Evolutionary conservation across 2,329 filamentous ascomycete genomes (phyloP).

Genomic region (Fusarium illudens): DNA sequence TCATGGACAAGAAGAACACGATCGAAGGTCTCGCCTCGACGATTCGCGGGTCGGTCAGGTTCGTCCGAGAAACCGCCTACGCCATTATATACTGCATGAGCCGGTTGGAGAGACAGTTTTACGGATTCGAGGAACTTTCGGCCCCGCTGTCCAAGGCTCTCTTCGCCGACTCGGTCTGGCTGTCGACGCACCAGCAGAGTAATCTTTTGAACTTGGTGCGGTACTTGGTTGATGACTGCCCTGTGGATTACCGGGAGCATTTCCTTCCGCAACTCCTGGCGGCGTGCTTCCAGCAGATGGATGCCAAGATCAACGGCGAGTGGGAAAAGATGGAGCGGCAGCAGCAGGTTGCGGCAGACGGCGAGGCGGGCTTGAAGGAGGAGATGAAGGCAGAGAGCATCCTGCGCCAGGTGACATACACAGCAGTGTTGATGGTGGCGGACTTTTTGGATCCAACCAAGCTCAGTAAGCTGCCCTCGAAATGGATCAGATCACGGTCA

Average conservation of each 20-base stretch:
- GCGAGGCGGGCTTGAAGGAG: slow-evolving; percentile 81
- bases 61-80: slow-evolving; percentile 92
- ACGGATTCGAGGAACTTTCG: slow-evolving; percentile 86
- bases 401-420: slow-evolving; percentile 88
- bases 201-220: slow-evolving; percentile 90
- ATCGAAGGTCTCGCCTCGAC: slow-evolving; percentile 95
- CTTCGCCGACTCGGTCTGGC: slow-evolving; percentile 80
- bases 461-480: slow-evolving; percentile 59
- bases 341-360: slow-evolving; percentile 69
- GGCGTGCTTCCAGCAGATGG: slow-evolving; percentile 84
- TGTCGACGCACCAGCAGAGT: slow-evolving; percentile 93
- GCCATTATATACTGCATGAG: slow-evolving; percentile 95
- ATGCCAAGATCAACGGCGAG: slow-evolving; percentile 84
- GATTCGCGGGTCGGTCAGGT: slow-evolving; percentile 86
- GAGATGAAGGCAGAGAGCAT: slow-evolving; percentile 99
- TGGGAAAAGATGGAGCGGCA: slow-evolving; percentile 80
- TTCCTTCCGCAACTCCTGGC: slow-evolving; percentile 88
- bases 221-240: slow-evolving; percentile 91
- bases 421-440: slow-evolving; percentile 89
- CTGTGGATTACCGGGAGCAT: slow-evolving; percentile 75
- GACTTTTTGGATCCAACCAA: slow-evolving; percentile 82
- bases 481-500: background rate
- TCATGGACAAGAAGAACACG: slow-evolving; percentile 86
- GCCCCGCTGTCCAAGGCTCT: slow-evolving; percentile 83
- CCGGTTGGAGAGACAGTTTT: slow-evolving; percentile 85